Evolutionary conservation across 176 grass and related monocot genomes (phyloP).

Genomic region (Oryza nivara): DNA sequence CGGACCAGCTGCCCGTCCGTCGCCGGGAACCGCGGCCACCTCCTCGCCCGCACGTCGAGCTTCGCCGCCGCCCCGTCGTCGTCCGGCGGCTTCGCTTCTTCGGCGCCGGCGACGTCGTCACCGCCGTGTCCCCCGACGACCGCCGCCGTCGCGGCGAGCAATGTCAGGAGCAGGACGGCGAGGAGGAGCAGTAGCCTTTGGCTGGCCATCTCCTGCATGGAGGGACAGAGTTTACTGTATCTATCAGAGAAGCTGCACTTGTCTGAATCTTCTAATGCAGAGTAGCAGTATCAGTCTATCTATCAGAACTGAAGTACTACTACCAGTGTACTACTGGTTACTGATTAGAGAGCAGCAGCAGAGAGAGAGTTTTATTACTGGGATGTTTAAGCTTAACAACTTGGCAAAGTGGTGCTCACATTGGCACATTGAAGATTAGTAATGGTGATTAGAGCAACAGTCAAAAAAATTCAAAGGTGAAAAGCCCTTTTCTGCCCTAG

Average conservation of each 20-base stretch:
- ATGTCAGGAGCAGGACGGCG: conserved; percentile 39
- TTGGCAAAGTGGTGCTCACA: not conserved
- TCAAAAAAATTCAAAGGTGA: conserved; percentile 28
- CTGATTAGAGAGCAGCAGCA: conserved; percentile 24
- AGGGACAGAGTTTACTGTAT: not conserved
- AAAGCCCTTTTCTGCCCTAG: conserved; percentile 36
- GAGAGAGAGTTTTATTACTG: not conserved
- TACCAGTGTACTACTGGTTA: not conserved
- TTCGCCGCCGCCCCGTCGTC: conserved; percentile 9
- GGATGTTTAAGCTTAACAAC: not conserved
- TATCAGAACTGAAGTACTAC: not conserved
- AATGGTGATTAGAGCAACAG: conserved; percentile 5
- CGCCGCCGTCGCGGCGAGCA: conserved; percentile 36
- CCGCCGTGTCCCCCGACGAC: conserved; percentile 32
- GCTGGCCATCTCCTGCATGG: conserved; percentile 46
- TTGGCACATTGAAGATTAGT: not conserved
- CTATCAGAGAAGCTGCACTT: conserved; percentile 15
- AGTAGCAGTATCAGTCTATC: not conserved
- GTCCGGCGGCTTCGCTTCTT: conserved; percentile 1
- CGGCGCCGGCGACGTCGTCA: not conserved
- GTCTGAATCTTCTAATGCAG: conserved; percentile 32
- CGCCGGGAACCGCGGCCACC: conserved; percentile 51
- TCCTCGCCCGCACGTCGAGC: conserved; percentile 46
- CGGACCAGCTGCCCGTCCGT: conserved; percentile 51
- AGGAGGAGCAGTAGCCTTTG: conserved; percentile 50